Evolutionary conservation across 176 grass and related monocot genomes (phyloP).

Genomic region (barley (Hordeum vulgare)): MorexV3_pseudomolecules_assembly NC_058519.1:598167041-598167540

Average conservation of each 20-base stretch:
- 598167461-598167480: constrained; percentile 62
- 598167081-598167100: not conserved
- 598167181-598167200: constrained; percentile 41
- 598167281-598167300: constrained; percentile 34
- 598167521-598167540: not conserved
- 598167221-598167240: constrained; percentile 41
- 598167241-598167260: constrained; percentile 28
- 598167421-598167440: constrained; percentile 61
- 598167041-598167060: not conserved
- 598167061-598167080: not conserved
- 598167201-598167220: constrained; percentile 49
- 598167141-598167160: constrained; percentile 70
- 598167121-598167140: constrained; percentile 27
- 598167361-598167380: not conserved
- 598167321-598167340: not conserved
- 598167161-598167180: constrained; percentile 9
- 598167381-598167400: constrained; percentile 42
- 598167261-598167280: constrained; percentile 45
- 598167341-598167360: not conserved
- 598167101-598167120: not conserved
- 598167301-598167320: constrained; percentile 37
- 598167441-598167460: constrained; percentile 59
- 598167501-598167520: constrained; percentile 87
- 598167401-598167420: constrained; percentile 46
- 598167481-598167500: constrained; percentile 83